These are phyloP conservation scores for Melastoma malabathricum DNA, from an alignment of 345 rosid species.

Conservation along the genomic window DNA sequence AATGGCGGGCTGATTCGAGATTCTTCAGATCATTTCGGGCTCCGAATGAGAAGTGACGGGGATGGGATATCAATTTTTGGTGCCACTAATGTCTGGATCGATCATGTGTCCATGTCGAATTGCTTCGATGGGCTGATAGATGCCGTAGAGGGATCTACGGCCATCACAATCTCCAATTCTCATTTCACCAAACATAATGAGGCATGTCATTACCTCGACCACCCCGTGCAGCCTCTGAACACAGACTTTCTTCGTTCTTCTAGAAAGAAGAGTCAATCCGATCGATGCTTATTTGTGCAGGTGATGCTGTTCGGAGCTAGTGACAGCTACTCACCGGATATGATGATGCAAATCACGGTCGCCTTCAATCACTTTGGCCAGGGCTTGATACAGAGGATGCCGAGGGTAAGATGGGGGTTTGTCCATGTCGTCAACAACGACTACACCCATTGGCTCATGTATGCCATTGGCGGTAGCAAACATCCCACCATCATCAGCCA, in stretches of 20 bases:
- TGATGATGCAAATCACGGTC: constrained; percentile 27
- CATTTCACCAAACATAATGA: constrained; percentile 68
- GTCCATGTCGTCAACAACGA: constrained; percentile 29
- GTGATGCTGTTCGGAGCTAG: constrained; percentile 34
- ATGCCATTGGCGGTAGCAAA: constrained; percentile 31
- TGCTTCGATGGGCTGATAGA: constrained; percentile 67
- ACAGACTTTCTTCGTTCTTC: no score
- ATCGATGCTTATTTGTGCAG: constrained; percentile 7
- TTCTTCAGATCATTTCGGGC: constrained; percentile 38
- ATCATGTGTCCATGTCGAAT: constrained; percentile 24
- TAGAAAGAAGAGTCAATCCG: no score
- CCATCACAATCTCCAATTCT: constrained; percentile 56
- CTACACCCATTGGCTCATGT: constrained; percentile 35
- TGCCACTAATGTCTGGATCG: constrained; percentile 19
- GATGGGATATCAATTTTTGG: constrained; percentile 27
- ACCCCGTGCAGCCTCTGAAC: no score
- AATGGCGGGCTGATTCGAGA: constrained; percentile 56
- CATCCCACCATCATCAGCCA: constrained; percentile 29
- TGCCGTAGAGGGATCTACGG: constrained; percentile 52
- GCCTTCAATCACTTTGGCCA: constrained; percentile 35
- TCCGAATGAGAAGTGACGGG: constrained; percentile 15
- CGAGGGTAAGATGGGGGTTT: constrained; percentile 23
- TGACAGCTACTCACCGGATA: constrained; percentile 12
- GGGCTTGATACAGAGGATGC: constrained; percentile 39
- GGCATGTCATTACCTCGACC: constrained; percentile 7